A percentile compares a stretch with the other conserved stretches of the same genome.
phyloP scores from a whole-genome alignment of 2,329 filamentous ascomycete species.

The Paecilomyces fulvus region DNA sequence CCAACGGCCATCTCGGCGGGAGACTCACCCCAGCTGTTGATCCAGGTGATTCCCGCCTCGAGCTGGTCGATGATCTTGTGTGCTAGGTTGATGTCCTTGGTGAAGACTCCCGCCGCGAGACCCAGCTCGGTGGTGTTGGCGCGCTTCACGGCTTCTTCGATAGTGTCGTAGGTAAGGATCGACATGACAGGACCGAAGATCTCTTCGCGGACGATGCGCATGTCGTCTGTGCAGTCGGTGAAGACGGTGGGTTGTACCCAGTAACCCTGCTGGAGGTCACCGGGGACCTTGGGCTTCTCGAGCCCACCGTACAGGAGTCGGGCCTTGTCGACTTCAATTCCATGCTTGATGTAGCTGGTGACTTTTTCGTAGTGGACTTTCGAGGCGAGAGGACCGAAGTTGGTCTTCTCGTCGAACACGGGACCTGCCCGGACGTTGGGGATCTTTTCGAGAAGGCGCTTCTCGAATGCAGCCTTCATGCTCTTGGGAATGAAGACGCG shows the following conservation, averaged over 20 bases:
- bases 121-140: constrained; percentile 73
- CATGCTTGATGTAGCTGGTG: constrained; percentile 64
- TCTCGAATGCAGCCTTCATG: constrained; percentile 62
- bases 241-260: constrained; percentile 82
- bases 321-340: constrained; percentile 64
- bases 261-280: constrained; percentile 55
- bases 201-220: constrained; percentile 73
- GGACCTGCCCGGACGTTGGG: constrained; percentile 61
- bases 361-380: constrained; percentile 70
- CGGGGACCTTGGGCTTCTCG: constrained; percentile 48
- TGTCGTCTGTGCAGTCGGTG: constrained; percentile 72
- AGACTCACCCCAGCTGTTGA: constrained; percentile 89
- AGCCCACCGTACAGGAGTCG: constrained; percentile 64
- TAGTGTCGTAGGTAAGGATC: constrained; percentile 62
- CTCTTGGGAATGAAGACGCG: constrained; percentile 68
- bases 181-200: constrained; percentile 86
- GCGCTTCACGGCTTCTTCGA: constrained; percentile 61
- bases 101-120: constrained; percentile 77
- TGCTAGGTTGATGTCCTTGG: constrained; percentile 62
- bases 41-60: constrained; percentile 81
- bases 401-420: constrained; percentile 62
- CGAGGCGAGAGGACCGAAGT: constrained; percentile 78
- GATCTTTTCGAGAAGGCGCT: constrained; percentile 61
- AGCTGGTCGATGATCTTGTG: constrained; percentile 63
- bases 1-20: constrained; percentile 89